Base-by-base conservation (phyloP, 495 filamentous ascomycete species). In the Clohesyomyces aquaticus region DNA sequence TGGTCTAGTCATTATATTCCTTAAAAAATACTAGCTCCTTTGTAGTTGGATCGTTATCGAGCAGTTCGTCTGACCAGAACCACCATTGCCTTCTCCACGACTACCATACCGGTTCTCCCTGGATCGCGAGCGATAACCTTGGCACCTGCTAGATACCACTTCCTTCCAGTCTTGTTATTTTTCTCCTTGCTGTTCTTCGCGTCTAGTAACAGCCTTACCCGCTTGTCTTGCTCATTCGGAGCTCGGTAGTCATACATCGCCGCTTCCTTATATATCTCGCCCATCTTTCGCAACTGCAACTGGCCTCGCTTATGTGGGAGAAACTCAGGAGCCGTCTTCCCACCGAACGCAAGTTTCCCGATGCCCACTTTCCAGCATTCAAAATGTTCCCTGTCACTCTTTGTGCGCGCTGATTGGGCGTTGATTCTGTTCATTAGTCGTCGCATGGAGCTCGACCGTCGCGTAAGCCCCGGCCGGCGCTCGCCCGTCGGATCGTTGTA, bases 361-460 rank as follows among this genome's bases (percentile, higher is more conserved):
- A 35, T 55, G 14, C 59, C 65, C 1, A 68, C 54, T n/a, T 26
- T 8, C 54, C 59, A 68, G 53, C 65, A 68, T 25, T 58, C 59
- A 22, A 25, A 48, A 47, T 63, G 48, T 18, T 58, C 59, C 14
- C 35, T 12, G 11, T 3, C 12, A 1, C 16, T 6, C 51, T 41
- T 27, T n/a, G 43, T 50, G 1, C 28, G 1, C 25, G 11, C 1
- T 14, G 25, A 9, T 22, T 48, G 21, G 10, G 43, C 42, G 43
- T 65, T 52, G 29, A 51, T 42, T 27, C 9, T 27, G 18, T 18
- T 19, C 38, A 48, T 21, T 1, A 61, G 41, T 6, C 32, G 25
- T 11, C 49, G 18, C 21, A 60, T 46, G 10, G 56, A 60, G 18
- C 28, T 49, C 6, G 57, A 52, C 3, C 57, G 35, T 9, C 56